These are phyloP conservation scores for Salvia splendens DNA, from an alignment of 257 asterid genomes.

Conservation along the genomic window DNA sequence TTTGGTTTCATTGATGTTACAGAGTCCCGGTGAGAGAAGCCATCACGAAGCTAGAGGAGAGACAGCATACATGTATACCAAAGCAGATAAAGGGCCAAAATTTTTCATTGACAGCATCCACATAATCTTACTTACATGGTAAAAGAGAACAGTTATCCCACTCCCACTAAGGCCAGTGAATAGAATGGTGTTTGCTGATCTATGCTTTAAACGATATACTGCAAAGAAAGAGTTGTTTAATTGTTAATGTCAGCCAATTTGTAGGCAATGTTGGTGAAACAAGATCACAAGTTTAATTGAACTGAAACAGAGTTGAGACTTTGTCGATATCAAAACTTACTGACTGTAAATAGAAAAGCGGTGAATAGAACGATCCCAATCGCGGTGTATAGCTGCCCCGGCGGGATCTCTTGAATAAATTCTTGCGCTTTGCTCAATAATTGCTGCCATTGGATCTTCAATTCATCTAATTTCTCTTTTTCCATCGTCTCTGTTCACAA, in stretches of 20 bases:
- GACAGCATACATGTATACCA: constrained; percentile 22
- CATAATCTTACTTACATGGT: constrained; percentile 44
- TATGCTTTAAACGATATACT: constrained; percentile 56
- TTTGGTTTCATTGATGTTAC: constrained; percentile 94
- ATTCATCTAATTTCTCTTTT: constrained; percentile 48
- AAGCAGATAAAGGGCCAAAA: background rate
- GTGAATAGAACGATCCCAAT: constrained; percentile 52
- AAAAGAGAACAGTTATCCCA: constrained; percentile 78
- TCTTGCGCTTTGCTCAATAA: constrained; percentile 41
- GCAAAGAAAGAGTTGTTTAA: constrained; percentile 33
- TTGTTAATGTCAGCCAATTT: background rate
- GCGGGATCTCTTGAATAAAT: constrained; percentile 47
- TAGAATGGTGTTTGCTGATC: constrained; percentile 55
- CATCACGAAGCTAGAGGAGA: constrained; percentile 74
- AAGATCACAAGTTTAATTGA: background rate
- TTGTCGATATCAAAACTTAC: constrained; percentile 39
- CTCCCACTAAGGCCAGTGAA: constrained; percentile 79
- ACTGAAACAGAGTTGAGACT: background rate
- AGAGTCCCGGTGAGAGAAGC: constrained; percentile 80
- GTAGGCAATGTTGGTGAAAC: background rate
- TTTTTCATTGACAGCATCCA: background rate
- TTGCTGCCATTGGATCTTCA: constrained; percentile 52
- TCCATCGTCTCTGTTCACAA: constrained; percentile 32
- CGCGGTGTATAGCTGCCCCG: constrained; percentile 52
- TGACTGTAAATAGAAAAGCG: constrained; percentile 38